Percentiles rank a stretch among this genome's conserved stretches.
Conservation (phyloP, 2,329 filamentous ascomycete genomes). For the Diplodia seriata region DNA sequence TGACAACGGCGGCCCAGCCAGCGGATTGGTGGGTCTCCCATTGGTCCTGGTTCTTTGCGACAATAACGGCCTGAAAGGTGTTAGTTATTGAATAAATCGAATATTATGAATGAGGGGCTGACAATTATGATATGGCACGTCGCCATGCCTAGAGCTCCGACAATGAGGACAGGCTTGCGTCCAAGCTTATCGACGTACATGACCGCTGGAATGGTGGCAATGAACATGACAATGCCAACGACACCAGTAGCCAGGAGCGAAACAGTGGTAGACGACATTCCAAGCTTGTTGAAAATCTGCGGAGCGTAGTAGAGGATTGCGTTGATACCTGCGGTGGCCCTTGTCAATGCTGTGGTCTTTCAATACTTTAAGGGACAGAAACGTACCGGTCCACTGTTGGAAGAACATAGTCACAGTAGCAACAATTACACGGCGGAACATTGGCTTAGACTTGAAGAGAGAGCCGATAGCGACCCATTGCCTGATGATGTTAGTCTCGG, state of each 20-base stretch:
- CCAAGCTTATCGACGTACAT: conserved; percentile 70
- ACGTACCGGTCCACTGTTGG: conserved; percentile 56
- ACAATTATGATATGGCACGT: conserved; percentile 73
- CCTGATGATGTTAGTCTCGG: conserved; percentile 50
- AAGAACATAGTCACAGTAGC: conserved; percentile 61
- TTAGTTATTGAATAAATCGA: conserved; percentile 3
- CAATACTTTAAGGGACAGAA: conserved; percentile 48
- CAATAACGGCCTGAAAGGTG: conserved; percentile 56
- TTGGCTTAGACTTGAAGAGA: conserved; percentile 69
- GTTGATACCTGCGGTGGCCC: conserved; percentile 48
- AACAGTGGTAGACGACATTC: conserved; percentile 54
- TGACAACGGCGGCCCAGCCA: conserved; percentile 72
- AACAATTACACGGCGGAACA: conserved; percentile 71
- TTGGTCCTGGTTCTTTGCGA: conserved; percentile 66
- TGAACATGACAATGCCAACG: conserved; percentile 73
- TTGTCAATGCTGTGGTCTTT: neutral
- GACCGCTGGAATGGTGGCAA: conserved; percentile 70
- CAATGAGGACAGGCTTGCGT: conserved; percentile 66
- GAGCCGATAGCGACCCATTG: conserved; percentile 72
- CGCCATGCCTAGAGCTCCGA: conserved; percentile 74
- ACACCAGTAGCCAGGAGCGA: conserved; percentile 74
- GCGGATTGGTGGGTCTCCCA: conserved; percentile 66
- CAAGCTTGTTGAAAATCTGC: conserved; percentile 56
- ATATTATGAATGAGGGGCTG: conserved; percentile 27
- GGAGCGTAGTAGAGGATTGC: conserved; percentile 59